Percentiles rank a stretch among this genome's conserved stretches.
phyloP scores from a whole-genome alignment of 1,284 basidiomycete genomes.

The Xerocomus nothofagi region DNA sequence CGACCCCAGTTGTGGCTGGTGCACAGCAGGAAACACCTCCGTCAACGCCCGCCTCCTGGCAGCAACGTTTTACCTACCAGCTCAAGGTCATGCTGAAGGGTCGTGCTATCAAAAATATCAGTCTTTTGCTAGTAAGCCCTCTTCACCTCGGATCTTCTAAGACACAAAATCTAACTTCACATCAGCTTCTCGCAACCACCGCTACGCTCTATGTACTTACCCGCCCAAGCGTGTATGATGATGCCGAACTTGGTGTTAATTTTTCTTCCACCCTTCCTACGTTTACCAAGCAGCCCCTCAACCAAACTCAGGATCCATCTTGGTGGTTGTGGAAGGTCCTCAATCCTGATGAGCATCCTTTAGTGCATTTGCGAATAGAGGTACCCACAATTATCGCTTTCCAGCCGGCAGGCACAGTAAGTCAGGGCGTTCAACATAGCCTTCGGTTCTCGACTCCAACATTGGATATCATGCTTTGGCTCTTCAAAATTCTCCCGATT shows the following conservation, averaged over 20 bases:
- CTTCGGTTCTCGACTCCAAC: slow-evolving; percentile 48
- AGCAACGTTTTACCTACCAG: slow-evolving; percentile 44
- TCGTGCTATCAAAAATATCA: slow-evolving; percentile 78
- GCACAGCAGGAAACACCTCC: slow-evolving; percentile 30
- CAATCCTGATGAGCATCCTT: slow-evolving; percentile 68
- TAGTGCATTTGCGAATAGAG: slow-evolving; percentile 82
- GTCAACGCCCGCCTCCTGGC: slow-evolving; percentile 43
- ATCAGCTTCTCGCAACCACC: slow-evolving; percentile 71
- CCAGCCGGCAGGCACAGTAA: slow-evolving; percentile 39
- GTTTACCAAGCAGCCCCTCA: slow-evolving; percentile 30
- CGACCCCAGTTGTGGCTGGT: slow-evolving; percentile 41
- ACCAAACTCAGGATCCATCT: slow-evolving; percentile 47
- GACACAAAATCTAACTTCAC: slow-evolving; percentile 5
- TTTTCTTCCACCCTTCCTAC: slow-evolving; percentile 38
- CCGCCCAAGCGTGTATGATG: slow-evolving; percentile 44
- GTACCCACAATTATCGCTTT: slow-evolving; percentile 77
- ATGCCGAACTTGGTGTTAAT: slow-evolving; percentile 30
- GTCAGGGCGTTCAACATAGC: slow-evolving; percentile 35
- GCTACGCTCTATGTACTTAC: slow-evolving; percentile 73
- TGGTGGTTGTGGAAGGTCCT: slow-evolving; percentile 77
- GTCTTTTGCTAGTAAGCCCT: slow-evolving; percentile 67
- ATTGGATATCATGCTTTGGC: slow-evolving; percentile 62
- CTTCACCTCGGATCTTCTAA: slow-evolving; percentile 1
- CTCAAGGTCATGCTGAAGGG: slow-evolving; percentile 60
- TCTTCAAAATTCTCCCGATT: slow-evolving; percentile 79